Base-by-base conservation (phyloP, 139 green algal species). In the Deuterostichococcus epilithicus region DNA sequence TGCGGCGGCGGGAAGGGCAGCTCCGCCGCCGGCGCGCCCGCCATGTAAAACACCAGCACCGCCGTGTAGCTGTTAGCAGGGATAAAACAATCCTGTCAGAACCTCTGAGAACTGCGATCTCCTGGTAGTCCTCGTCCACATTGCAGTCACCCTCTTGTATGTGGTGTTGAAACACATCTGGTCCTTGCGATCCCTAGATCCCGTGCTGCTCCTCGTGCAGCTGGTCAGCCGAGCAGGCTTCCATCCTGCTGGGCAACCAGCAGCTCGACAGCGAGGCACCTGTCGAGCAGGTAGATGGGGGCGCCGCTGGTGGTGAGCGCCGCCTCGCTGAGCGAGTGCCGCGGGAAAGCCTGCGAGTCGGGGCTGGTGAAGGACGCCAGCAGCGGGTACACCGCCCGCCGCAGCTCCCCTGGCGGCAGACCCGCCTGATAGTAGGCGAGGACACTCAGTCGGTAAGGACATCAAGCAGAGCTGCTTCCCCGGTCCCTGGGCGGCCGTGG, bases 221-320 rank as follows among this genome's bases (percentile, higher is more conserved):
- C n/a, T n/a, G n/a, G n/a, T n/a, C n/a, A n/a, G n/a, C n/a, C n/a
- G n/a, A n/a, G n/a, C n/a, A n/a, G n/a, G n/a, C n/a, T n/a, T n/a
- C n/a, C n/a, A n/a, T n/a, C n/a, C n/a, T n/a, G n/a, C n/a, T n/a
- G n/a, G n/a, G n/a, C n/a, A n/a, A n/a, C n/a, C n/a, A n/a, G n/a
- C n/a, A 88, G 70, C 60, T 96, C 38, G 59, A 97, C 72, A 34
- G 86, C 69, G 38, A 84, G 87, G 83, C 90, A 96, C 0, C 93
- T 86, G 75, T 98, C 94, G 70, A 98, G 82, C 34, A 98, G 82
- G 76, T 93, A 95, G 32, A 98, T 88, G 47, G 92, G 91, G 32
- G 86, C 84, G 26, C 83, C 63, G 60, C 71, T 75, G 60, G 80
- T 78, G 18, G 86, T 73, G 52, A 92, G 72, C 0, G 90, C 89